These are phyloP conservation scores for Ceratobasidium sp. DNA, from an alignment of 1,284 basidiomycete genomes.

Conservation along the genomic window DNA sequence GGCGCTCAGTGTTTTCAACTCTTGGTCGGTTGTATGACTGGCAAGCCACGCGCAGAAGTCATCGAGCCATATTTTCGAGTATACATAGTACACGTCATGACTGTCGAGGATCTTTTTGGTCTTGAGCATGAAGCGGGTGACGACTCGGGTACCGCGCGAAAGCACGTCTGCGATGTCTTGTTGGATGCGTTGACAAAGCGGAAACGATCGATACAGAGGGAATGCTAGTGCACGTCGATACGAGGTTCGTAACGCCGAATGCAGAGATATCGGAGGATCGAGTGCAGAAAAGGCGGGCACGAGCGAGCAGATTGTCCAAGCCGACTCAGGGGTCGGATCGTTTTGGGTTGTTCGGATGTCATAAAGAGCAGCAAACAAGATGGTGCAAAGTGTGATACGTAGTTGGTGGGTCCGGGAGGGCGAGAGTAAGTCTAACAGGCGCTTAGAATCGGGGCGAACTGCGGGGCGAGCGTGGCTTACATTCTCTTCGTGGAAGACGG, in stretches of 20 bases:
- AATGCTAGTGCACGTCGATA: constrained; percentile 78
- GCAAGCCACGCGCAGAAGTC: constrained; percentile 78
- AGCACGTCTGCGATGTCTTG: constrained; percentile 70
- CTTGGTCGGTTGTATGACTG: constrained; percentile 63
- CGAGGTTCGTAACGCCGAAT: constrained; percentile 64
- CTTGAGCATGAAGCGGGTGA: constrained; percentile 72
- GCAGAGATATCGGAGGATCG: constrained; percentile 64
- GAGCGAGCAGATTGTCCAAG: constrained; percentile 79
- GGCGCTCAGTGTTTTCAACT: constrained; percentile 61
- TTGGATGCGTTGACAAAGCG: constrained; percentile 72
- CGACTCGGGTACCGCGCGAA: constrained; percentile 66
- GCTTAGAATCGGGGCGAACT: constrained; percentile 35
- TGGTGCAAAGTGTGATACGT: constrained; percentile 71
- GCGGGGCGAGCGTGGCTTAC: constrained; percentile 58
- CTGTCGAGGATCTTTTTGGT: constrained; percentile 76
- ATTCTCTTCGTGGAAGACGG: constrained; percentile 78
- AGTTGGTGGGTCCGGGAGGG: constrained; percentile 65
- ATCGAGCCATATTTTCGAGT: constrained; percentile 83
- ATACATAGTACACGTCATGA: constrained; percentile 84
- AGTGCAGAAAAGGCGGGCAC: constrained; percentile 80
- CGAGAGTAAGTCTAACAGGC: constrained; percentile 67
- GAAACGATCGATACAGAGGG: constrained; percentile 79
- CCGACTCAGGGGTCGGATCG: constrained; percentile 82
- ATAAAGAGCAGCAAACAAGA: constrained; percentile 80
- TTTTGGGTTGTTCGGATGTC: constrained; percentile 77